Evolutionary conservation across 2,329 filamentous ascomycete species (phyloP), one percentile per base, ranked within the genome.

Genomic region (Paracoccidioides brasiliensis): DNA sequence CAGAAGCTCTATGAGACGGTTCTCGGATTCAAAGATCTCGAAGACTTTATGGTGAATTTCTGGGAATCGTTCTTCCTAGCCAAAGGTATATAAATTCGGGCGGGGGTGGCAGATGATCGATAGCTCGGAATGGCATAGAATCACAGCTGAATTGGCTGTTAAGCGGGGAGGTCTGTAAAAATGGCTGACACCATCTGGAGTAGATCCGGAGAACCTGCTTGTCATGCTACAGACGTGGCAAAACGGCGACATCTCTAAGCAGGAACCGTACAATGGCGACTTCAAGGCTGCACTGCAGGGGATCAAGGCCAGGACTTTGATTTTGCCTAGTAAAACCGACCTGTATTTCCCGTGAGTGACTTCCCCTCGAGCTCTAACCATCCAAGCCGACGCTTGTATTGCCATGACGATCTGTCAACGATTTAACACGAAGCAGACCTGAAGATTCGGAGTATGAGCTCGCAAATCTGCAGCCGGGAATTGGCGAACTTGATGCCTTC

Each of bases 201-300:
- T 62, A 76, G 84, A 89, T 61, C 85, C 86, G 0, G 85, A 88
- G 61, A 88, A 90, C 58, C 74, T 90, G 65, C 73, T 90, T 0
- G 78, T 79, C 1, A 89, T 90, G 86, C 72, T 89, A 3, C 78
- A 85, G 38, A 90, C 86, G 0, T 93, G 88, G 88, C 86, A 91
- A 67, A 76, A 80, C 4, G 86, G 79, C 0, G 85, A 91, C 63
- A 78, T 81, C 52, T 86, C 85, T 3, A 70, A 79, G 4, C 84
- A 89, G 63, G 76, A 82, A 55, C 83, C 81, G 3, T 90, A 86
- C 60, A 78, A 83, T 57, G 82, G 80, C 1, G 71, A 86, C 59
- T 85, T 89, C 59, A 76, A 78, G 57, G 76, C 78, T 54, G 82
- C 84, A 0, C 77, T 91, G 80, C 74, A 76, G 49, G 77, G 74